Base-by-base conservation (phyloP, 169 alveolate species). In the Babesia gibsoni region DNA sequence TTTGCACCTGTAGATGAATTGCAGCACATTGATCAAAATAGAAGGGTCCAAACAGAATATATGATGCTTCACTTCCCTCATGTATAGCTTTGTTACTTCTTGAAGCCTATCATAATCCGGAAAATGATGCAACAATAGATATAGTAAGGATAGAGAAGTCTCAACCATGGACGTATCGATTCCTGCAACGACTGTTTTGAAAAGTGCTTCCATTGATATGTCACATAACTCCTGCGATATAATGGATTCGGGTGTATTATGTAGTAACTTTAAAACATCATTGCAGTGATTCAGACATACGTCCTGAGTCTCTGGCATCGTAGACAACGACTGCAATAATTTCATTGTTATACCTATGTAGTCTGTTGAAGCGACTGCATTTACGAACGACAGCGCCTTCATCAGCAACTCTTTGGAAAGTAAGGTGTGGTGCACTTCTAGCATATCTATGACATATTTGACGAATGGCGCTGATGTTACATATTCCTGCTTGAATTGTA, bases 1-100 rank as follows among this genome's bases (percentile, higher is more conserved):
- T 18, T 59, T 23, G 36, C 49, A 25, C 59, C 66, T 52, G 46
- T 66, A 77, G 45, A 77, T 67, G 12, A 57, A 41, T 36, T 77
- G 75, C 27, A 77, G 70, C 18, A 65, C 20, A 20, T 48, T 67
- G 27, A 77, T 29, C 67, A 77, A 10, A 12, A 57, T 18, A 18
- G 49, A 30, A 9, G 70, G 32, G 10, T 52, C 75, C 50, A 77
- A 41, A 20, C 37, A 23, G 57, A 49, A 67, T 1, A 77, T 43
- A 18, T 58, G 5, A 32, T 41, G 23, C n/a, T 45, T 74, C 9
- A 74, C 39, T 39, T 74, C 66, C 1, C 29, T 10, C 22, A 74
- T 46, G 29, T 63, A 74, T 6, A 33, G 7, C 5, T 33, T 29
- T 9, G 61, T 27, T n/a, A 49, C 33, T 5, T 52, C 77, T 1